phyloP scores from a whole-genome alignment of 768 basidiomycete genomes.

The Collybiopsis luxurians region DNA sequence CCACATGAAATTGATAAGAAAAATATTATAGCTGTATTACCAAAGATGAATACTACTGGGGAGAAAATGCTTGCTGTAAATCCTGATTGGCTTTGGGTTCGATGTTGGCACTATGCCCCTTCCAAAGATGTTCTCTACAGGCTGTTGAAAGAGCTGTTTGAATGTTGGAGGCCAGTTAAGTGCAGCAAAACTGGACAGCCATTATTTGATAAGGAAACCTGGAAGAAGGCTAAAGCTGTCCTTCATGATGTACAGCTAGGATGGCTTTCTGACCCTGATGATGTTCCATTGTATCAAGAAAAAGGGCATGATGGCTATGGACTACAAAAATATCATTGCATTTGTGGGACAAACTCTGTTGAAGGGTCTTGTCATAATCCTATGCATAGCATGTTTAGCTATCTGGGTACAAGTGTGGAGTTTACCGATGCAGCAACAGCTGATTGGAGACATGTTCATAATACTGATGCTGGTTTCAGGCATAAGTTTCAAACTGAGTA shows the following conservation, averaged over 20 bases:
- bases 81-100: conserved; percentile 13
- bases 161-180: neutral
- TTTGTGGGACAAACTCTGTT: conserved; percentile 20
- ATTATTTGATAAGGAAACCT: conserved; percentile 2
- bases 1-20: too few species aligned
- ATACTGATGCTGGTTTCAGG: conserved; percentile 9
- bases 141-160: conserved; percentile 16
- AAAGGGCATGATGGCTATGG: conserved; percentile 15
- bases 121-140: conserved; percentile 10
- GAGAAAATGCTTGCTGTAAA: too few species aligned
- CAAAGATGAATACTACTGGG: too few species aligned
- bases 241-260: conserved; percentile 13
- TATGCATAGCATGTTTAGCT: conserved; percentile 17
- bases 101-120: conserved; percentile 15
- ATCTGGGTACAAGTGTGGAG: conserved; percentile 18
- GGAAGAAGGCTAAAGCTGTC: conserved; percentile 11
- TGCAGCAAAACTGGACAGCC: neutral
- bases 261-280: conserved; percentile 17
- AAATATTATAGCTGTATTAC: too few species aligned
- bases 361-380: conserved; percentile 21
- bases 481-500: conserved; percentile 10
- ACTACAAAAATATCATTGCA: conserved; percentile 12
- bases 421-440: conserved; percentile 17
- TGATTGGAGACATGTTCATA: conserved; percentile 16
- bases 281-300: conserved; percentile 13